Base-by-base conservation (phyloP, 1,284 basidiomycete species). In the Xerocomus cyaneibrunnescens region DNA sequence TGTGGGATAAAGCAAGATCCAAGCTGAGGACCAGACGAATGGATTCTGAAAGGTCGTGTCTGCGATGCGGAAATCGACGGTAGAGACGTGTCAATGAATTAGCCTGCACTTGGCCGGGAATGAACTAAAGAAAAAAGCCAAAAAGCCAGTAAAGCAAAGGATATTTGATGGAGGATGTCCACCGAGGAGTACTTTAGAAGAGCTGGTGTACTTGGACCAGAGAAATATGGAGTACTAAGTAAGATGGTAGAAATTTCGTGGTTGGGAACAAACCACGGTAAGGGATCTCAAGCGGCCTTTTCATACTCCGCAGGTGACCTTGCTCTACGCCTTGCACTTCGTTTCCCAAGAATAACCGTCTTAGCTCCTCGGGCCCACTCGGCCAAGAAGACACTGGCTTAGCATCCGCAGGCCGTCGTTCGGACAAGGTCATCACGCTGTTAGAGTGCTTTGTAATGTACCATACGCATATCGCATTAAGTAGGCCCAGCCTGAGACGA, bases 141-240 rank as follows among this genome's bases (percentile, higher is more conserved):
- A 51, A 59, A 63, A 56, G 58, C 51, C 47, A 51, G 62, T 59
- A 65, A 65, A 73, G 57, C 61, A 47, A 62, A 44, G 57, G 64
- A 71, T 69, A 65, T 68, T 48, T 50, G 62, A 57, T 57, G 67
- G 68, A 68, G 48, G 19, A 48, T 8, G 57, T 63, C 69, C 66
- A 67, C 57, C 54, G 52, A 57, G 43, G 3, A 63, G 69, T 69
- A 68, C 67, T 67, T 69, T 71, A 56, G 45, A 49, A 55, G 51
- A 37, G 36, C 68, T 71, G 66, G 69, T 31, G 68, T 66, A 68
- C 67, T 66, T 56, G 52, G 42, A 62, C 69, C 66, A 71, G 68
- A 55, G 54, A 67, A 69, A 70, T 70, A 71, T 45, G 67, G 49
- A 72, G 74, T 68, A 74, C 74, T 75, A 73, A 76, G 74, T 77